Evolutionary conservation across 371 early-diverging fungal genomes (phyloP).

Genomic region (Circinella umbellata): DNA sequence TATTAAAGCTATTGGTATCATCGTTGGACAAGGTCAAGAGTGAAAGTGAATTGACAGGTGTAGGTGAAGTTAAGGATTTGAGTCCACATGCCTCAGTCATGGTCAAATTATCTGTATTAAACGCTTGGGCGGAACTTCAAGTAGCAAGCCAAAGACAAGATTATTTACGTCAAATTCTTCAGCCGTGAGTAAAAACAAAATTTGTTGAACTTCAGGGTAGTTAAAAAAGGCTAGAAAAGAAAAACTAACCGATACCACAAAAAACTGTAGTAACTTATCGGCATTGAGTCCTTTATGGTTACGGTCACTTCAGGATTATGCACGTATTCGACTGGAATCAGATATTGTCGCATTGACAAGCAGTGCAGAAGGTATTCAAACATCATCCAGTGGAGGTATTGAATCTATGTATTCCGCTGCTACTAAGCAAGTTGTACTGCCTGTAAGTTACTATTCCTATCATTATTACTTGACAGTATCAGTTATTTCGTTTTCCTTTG

Average conservation of each 20-base stretch:
- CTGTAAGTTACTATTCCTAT: conserved; percentile 42
- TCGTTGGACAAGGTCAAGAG: conserved; percentile 77
- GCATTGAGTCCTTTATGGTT: conserved; percentile 65
- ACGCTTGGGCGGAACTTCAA: conserved; percentile 86
- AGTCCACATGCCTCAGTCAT: conserved; percentile 79
- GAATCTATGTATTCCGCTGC: conserved; percentile 58
- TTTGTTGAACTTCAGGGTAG: no score
- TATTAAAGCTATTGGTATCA: conserved; percentile 72
- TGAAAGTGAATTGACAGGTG: conserved; percentile 55
- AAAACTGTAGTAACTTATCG: conserved; percentile 38
- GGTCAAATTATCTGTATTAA: conserved; percentile 78
- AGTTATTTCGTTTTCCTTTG: no score
- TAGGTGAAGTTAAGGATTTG: conserved; percentile 63
- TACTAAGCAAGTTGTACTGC: conserved; percentile 63
- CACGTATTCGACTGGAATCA: conserved; percentile 60
- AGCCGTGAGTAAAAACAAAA: conserved; percentile 43
- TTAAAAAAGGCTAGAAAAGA: no score
- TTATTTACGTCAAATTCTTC: conserved; percentile 66
- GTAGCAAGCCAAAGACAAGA: conserved; percentile 62
- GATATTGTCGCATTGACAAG: conserved; percentile 56
- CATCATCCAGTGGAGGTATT: conserved; percentile 46
- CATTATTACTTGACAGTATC: no score
- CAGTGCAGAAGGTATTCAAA: conserved; percentile 46
- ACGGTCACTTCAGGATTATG: conserved; percentile 63
- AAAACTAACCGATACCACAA: no score